Percentiles rank a stretch among this genome's conserved stretches.
These are phyloP conservation scores for Knoxdaviesia proteae DNA, from an alignment of 2,329 filamentous ascomycete species.

Conservation along the genomic window DNA sequence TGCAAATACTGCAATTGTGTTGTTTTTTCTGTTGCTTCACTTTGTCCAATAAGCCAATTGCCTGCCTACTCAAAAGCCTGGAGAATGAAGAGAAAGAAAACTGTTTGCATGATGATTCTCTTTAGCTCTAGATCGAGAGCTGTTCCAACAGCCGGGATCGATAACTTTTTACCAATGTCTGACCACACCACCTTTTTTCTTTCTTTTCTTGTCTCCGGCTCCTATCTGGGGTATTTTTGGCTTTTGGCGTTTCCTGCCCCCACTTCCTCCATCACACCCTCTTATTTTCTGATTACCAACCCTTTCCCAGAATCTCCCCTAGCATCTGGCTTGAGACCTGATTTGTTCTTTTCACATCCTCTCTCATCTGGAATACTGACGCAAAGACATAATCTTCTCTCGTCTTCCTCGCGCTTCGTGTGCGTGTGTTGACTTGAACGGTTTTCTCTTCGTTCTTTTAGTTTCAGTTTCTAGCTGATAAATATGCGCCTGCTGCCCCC, in stretches of 20 bases:
- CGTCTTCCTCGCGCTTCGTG: background rate
- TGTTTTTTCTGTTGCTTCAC: constrained; percentile 4
- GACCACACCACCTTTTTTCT: constrained; percentile 9
- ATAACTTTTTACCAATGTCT: constrained; percentile 26
- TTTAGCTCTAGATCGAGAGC: constrained; percentile 78
- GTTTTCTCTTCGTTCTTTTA: constrained; percentile 10
- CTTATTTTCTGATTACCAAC: no score
- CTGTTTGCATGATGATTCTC: no score
- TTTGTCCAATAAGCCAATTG: background rate
- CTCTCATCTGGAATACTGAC: no score
- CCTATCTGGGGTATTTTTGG: no score
- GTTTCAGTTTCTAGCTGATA: constrained; percentile 46
- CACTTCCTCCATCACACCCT: no score
- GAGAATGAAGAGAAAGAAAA: constrained; percentile 16
- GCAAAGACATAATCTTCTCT: background rate
- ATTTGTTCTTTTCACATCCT: no score
- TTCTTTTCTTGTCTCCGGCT: constrained; percentile 1
- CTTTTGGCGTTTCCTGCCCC: no score
- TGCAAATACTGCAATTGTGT: background rate
- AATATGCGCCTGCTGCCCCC: constrained; percentile 42
- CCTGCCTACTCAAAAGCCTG: background rate
- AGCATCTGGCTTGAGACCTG: no score
- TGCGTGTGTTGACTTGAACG: constrained; percentile 1
- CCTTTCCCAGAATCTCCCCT: no score
- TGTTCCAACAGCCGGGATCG: constrained; percentile 38